These are phyloP conservation scores for Coniferiporia weirii DNA, from an alignment of 1,284 basidiomycete genomes.

Conservation along the genomic window DNA sequence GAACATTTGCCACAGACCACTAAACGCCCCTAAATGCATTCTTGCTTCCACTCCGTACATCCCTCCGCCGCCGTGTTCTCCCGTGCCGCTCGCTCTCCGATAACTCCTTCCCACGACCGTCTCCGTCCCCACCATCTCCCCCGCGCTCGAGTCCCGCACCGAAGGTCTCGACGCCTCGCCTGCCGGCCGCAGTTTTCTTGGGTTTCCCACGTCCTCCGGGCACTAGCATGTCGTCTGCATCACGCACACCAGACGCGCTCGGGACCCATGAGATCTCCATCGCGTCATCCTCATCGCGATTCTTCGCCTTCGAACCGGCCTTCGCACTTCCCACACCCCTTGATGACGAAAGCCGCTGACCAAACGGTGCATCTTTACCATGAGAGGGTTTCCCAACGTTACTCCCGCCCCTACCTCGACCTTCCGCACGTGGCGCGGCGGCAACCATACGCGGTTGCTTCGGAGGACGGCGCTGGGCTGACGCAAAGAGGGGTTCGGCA, in stretches of 20 bases:
- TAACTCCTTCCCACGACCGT: constrained; percentile 62
- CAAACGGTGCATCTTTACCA: constrained; percentile 50
- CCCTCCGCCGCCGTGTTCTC: constrained; percentile 64
- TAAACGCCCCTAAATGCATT: constrained; percentile 63
- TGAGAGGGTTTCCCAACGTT: not conserved
- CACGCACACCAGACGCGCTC: constrained; percentile 21
- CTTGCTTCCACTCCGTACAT: constrained; percentile 80
- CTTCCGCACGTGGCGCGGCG: constrained; percentile 32
- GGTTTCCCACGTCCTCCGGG: constrained; percentile 29
- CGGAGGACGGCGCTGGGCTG: constrained; percentile 48
- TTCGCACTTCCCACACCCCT: constrained; percentile 13
- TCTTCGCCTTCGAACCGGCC: constrained; percentile 17
- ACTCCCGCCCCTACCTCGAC: not conserved
- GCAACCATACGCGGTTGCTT: constrained; percentile 31
- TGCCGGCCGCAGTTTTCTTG: constrained; percentile 34
- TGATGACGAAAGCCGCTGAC: constrained; percentile 46
- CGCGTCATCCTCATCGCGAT: constrained; percentile 40
- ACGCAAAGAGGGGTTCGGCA: constrained; percentile 39
- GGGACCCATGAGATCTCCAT: constrained; percentile 69
- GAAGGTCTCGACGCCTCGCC: constrained; percentile 72
- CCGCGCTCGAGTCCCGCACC: constrained; percentile 85
- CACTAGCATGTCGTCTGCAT: constrained; percentile 30
- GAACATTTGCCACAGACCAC: not conserved
- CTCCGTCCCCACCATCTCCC: constrained; percentile 49
- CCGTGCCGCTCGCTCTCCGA: constrained; percentile 60